These are phyloP conservation scores for Prunus fruticosa DNA, from an alignment of 306 rosid species.

Conservation along the genomic window DNA sequence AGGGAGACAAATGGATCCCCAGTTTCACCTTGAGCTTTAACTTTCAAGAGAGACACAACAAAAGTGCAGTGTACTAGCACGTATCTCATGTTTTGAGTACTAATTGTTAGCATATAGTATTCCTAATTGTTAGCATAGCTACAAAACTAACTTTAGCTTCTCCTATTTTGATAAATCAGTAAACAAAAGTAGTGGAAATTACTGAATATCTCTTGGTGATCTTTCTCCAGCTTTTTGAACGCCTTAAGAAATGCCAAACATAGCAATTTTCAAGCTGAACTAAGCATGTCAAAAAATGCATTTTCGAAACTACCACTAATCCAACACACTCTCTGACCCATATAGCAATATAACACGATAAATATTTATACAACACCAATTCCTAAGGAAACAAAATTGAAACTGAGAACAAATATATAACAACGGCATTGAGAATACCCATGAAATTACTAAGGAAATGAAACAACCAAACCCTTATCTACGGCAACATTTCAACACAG, in stretches of 20 bases:
- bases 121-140: neutral
- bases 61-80: neutral
- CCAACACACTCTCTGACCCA: neutral
- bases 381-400: neutral
- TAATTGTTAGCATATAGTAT: neutral
- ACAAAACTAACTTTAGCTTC: neutral
- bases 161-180: neutral
- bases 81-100: neutral
- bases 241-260: neutral
- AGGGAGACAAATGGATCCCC: neutral
- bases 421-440: neutral
- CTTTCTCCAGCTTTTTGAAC: neutral
- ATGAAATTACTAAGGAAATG: neutral
- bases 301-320: neutral
- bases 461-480: neutral
- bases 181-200: neutral
- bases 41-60: neutral
- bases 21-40: constrained; percentile 15
- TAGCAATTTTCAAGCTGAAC: neutral
- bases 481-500: neutral
- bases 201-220: neutral
- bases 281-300: neutral
- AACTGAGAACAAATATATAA: neutral
- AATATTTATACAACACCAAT: neutral
- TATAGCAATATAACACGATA: neutral